Percentiles rank a stretch among this genome's conserved stretches.
phyloP scores from a whole-genome alignment of 1,284 basidiomycete species.

The Rhodotorula sp. region DNA sequence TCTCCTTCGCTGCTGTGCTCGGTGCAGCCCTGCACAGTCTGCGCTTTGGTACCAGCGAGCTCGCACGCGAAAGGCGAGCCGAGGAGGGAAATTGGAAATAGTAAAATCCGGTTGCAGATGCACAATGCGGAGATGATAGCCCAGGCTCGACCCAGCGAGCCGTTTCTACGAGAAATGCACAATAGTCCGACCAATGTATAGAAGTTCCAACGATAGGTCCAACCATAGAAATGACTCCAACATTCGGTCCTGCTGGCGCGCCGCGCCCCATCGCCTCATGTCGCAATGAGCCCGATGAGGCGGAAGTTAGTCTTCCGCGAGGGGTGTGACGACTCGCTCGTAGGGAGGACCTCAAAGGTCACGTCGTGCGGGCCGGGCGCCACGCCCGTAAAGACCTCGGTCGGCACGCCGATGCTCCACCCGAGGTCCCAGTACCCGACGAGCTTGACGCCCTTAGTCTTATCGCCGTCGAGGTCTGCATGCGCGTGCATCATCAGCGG shows the following conservation, averaged over 20 bases:
- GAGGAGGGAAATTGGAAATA: background rate
- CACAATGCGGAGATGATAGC: no score
- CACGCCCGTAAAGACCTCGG: constrained; percentile 30
- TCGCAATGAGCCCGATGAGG: constrained; percentile 38
- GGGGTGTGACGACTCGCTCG: constrained; percentile 26
- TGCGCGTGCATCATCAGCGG: accelerated
- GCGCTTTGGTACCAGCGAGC: no score
- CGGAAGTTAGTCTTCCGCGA: constrained; percentile 30
- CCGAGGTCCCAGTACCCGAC: constrained; percentile 36
- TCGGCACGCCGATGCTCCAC: constrained; percentile 43
- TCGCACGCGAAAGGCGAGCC: no score
- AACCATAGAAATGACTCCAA: no score
- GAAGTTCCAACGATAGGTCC: no score
- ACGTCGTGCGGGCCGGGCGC: constrained; percentile 33
- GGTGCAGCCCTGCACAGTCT: no score
- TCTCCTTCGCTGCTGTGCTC: background rate
- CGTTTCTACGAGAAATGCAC: no score
- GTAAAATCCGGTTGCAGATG: no score
- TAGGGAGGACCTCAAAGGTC: constrained; percentile 34
- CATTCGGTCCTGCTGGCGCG: no score
- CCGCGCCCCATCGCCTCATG: background rate
- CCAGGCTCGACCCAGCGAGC: no score
- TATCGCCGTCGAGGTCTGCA: constrained; percentile 32
- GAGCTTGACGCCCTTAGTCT: constrained; percentile 11
- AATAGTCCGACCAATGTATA: no score